Percentiles rank a stretch among this genome's conserved stretches.
Evolutionary conservation across 345 rosid species (phyloP).

Genomic region (Hibiscus mutabilis): DNA sequence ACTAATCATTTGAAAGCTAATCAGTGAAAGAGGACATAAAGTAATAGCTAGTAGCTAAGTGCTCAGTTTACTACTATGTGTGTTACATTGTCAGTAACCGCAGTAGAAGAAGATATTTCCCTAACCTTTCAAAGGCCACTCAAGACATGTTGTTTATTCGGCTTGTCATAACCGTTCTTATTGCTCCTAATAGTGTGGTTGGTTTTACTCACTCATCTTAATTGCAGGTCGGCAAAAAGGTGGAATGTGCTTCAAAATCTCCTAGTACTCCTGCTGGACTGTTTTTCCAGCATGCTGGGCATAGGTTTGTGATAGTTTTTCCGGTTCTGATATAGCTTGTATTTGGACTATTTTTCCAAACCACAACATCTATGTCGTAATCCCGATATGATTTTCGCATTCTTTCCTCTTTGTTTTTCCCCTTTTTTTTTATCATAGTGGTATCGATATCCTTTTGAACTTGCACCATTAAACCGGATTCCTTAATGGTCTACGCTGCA

Average conservation of each 20-base stretch:
- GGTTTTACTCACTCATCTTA: background rate
- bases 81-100: background rate
- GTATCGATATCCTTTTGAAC: background rate
- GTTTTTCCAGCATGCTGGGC: conserved; percentile 75
- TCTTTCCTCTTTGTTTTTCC: background rate
- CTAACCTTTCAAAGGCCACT: background rate
- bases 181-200: background rate
- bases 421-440: background rate
- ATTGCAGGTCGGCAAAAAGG: conserved; percentile 46
- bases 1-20: background rate
- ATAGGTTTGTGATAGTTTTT: conserved; percentile 34
- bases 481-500: background rate
- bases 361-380: too few relatives aligned
- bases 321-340: background rate
- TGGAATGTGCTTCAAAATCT: conserved; percentile 27
- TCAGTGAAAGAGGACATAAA: background rate
- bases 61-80: too few relatives aligned
- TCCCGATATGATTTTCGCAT: background rate
- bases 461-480: background rate
- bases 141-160: background rate
- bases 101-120: background rate
- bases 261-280: conserved; percentile 48
- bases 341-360: background rate
- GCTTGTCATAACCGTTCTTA: too few relatives aligned
- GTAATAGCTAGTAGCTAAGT: background rate